These are phyloP conservation scores for Magnolia sinica DNA, from an alignment of 164 flowering plant genomes.

Conservation along the genomic window DNA sequence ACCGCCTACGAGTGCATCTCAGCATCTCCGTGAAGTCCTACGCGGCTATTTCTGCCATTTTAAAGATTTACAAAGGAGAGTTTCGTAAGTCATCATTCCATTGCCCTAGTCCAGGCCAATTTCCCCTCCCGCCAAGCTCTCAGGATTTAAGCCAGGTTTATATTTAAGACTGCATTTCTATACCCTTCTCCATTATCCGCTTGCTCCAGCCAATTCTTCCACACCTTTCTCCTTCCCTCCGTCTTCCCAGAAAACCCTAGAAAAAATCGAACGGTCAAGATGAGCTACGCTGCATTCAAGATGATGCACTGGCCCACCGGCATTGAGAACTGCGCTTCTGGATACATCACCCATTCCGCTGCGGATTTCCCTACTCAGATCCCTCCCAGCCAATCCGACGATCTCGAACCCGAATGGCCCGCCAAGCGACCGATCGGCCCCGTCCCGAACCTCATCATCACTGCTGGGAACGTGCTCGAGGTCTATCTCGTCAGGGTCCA, in stretches of 20 bases:
- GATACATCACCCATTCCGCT: conserved; percentile 70
- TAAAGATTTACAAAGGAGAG: too few relatives aligned
- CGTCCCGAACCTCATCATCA: conserved; percentile 74
- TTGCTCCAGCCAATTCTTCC: background rate
- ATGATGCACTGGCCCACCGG: conserved; percentile 97
- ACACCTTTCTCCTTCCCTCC: background rate
- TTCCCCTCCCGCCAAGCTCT: conserved; percentile 4
- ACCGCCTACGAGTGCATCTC: too few relatives aligned
- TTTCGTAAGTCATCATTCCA: too few relatives aligned
- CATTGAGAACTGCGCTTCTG: conserved; percentile 84
- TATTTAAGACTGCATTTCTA: background rate
- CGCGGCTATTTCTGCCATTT: too few relatives aligned
- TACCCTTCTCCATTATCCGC: background rate
- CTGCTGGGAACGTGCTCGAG: conserved; percentile 80
- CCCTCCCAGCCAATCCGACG: conserved; percentile 49
- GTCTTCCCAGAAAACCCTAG: background rate
- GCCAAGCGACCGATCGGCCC: conserved; percentile 54
- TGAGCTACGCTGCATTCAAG: conserved; percentile 94
- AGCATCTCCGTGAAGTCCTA: too few relatives aligned
- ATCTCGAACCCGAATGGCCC: conserved; percentile 68
- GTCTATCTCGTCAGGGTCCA: conserved; percentile 66
- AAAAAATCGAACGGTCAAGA: conserved; percentile 14
- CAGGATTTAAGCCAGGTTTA: background rate
- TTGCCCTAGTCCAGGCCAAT: background rate
- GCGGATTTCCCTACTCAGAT: conserved; percentile 48